Conservation (phyloP, 2,329 filamentous ascomycete genomes). For the Basipetospora chlamydospora region DNA sequence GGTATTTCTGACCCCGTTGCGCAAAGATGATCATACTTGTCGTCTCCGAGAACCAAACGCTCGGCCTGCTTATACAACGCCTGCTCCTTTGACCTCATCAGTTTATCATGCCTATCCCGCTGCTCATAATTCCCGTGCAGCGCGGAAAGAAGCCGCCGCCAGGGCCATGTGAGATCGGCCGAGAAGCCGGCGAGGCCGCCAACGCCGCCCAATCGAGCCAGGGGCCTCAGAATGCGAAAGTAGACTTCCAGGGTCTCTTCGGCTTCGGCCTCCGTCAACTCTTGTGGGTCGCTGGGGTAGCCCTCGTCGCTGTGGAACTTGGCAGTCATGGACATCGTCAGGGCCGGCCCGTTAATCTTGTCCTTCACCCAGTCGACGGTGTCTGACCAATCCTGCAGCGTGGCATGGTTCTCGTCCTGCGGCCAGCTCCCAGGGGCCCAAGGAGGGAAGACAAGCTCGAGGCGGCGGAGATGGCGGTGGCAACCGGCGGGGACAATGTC, state of each 20-base stretch:
- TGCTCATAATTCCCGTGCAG: neutral
- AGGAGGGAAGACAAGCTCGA: neutral
- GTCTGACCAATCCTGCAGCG: neutral
- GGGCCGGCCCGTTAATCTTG: neutral
- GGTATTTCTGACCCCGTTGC: neutral
- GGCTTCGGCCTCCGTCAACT: neutral
- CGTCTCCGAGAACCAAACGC: neutral
- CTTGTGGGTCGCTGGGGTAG: neutral
- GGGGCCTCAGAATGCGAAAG: neutral
- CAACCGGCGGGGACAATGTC: neutral
- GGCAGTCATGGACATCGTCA: neutral
- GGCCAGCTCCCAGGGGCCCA: neutral
- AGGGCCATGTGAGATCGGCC: neutral
- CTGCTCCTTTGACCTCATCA: neutral
- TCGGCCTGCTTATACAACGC: neutral
- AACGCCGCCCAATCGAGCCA: neutral
- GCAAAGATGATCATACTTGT: neutral
- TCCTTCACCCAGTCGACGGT: neutral
- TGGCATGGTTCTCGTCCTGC: neutral
- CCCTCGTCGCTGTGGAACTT: neutral
- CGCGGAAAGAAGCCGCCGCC: neutral
- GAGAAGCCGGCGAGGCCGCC: neutral
- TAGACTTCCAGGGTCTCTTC: neutral
- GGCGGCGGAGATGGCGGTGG: neutral
- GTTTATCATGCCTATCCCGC: neutral